phyloP scores from a whole-genome alignment of 495 filamentous ascomycete species.

The Neurospora africana region DNA sequence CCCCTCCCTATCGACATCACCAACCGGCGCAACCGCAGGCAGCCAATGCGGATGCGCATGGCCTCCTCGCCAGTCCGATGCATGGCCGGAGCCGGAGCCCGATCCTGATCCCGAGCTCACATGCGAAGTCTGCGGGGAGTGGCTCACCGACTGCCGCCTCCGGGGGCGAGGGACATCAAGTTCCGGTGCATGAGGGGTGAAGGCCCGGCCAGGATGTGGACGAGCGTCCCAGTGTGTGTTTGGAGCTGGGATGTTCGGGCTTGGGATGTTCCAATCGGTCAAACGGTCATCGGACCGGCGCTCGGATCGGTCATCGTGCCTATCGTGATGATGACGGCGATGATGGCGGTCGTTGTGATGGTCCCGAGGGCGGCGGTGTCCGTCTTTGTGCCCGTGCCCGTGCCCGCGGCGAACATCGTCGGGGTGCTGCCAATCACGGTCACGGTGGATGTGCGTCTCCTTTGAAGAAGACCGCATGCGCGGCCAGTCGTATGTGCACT shows the following conservation, averaged over 20 bases:
- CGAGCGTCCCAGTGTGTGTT: neutral
- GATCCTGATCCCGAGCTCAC: neutral
- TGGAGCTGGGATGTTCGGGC: neutral
- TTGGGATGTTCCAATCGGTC: neutral
- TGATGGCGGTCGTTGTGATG: neutral
- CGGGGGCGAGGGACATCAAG: neutral
- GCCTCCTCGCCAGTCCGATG: no score
- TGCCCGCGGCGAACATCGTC: neutral
- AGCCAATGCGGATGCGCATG: neutral
- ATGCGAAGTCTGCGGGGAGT: neutral
- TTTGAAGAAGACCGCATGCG: neutral
- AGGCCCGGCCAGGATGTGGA: no score
- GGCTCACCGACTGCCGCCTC: neutral
- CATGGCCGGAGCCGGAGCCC: no score
- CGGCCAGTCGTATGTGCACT: neutral
- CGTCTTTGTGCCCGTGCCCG: neutral
- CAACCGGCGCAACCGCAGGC: neutral
- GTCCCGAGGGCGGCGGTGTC: neutral
- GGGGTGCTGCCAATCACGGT: neutral
- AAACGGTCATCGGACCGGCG: neutral
- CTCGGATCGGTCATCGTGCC: neutral
- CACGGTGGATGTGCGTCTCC: neutral
- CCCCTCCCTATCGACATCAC: neutral
- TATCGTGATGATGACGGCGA: neutral
- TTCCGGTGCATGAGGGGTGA: no score